phyloP scores from a whole-genome alignment of 306 rosid genomes.

The Argentina anserina region DNA sequence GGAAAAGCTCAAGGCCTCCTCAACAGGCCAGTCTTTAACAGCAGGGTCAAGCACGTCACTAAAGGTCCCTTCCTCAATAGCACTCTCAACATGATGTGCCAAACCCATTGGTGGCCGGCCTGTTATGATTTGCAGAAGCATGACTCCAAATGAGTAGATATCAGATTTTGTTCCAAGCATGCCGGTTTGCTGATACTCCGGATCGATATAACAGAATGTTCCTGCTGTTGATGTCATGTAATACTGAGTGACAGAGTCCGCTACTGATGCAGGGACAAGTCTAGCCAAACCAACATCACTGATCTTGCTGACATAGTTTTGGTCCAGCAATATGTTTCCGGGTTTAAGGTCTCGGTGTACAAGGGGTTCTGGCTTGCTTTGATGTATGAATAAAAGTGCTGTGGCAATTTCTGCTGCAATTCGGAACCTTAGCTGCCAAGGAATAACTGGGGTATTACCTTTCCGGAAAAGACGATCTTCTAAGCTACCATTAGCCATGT shows the following conservation, averaged over 20 bases:
- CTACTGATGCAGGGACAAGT: slow-evolving; percentile 81
- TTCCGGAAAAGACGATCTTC: slow-evolving; percentile 72
- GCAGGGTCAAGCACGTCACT: slow-evolving; percentile 68
- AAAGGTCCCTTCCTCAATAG: slow-evolving; percentile 60
- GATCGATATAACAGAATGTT: slow-evolving; percentile 89
- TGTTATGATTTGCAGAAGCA: slow-evolving; percentile 72
- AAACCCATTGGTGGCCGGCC: slow-evolving; percentile 78
- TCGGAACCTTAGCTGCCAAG: slow-evolving; percentile 78
- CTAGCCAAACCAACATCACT: slow-evolving; percentile 90
- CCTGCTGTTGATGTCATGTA: slow-evolving; percentile 88
- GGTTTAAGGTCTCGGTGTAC: slow-evolving; percentile 95
- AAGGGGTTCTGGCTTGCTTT: slow-evolving; percentile 79
- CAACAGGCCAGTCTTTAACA: slow-evolving; percentile 68
- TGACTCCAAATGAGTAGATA: slow-evolving; percentile 69
- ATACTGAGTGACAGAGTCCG: slow-evolving; percentile 66
- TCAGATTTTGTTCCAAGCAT: slow-evolving; percentile 81
- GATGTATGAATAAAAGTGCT: slow-evolving; percentile 77
- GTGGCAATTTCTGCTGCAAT: slow-evolving; percentile 86
- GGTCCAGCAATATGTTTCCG: slow-evolving; percentile 76
- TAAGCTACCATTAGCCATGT: slow-evolving; percentile 86
- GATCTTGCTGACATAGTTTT: slow-evolving; percentile 80
- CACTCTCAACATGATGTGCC: slow-evolving; percentile 54
- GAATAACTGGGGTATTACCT: slow-evolving; percentile 42
- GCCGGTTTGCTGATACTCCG: slow-evolving; percentile 89
- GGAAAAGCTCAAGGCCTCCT: slow-evolving; percentile 56